phyloP scores from a whole-genome alignment of 495 filamentous ascomycete genomes.

The Penicillium ochrochloron region DNA sequence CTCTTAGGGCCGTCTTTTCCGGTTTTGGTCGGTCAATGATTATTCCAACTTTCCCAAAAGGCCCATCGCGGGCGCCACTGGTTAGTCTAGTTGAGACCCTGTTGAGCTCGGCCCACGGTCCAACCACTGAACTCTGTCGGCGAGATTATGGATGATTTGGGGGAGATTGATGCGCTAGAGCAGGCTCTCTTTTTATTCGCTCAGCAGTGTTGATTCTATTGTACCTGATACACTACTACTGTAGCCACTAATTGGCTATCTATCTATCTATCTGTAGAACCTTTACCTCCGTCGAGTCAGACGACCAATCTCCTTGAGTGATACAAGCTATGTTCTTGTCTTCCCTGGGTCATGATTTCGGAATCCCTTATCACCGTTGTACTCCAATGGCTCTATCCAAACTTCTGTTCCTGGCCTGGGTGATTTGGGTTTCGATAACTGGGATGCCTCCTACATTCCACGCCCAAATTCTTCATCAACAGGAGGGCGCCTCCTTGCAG shows the following conservation, averaged over 20 bases:
- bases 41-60: not conserved
- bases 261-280: not conserved
- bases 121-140: not conserved
- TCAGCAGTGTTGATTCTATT: not conserved
- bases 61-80: slow-evolving; percentile 5
- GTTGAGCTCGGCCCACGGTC: not conserved
- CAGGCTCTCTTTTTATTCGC: not conserved
- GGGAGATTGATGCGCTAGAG: not conserved
- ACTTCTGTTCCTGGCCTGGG: not conserved
- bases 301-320: not conserved
- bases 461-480: slow-evolving; percentile 25
- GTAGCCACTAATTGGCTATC: not conserved
- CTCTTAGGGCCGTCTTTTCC: not conserved
- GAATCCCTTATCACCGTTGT: not conserved
- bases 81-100: not conserved
- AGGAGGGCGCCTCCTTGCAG: slow-evolving; percentile 25
- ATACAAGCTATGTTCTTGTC: not conserved
- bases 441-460: slow-evolving; percentile 27
- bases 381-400: not conserved
- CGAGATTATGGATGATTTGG: not conserved
- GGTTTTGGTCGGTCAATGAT: not conserved
- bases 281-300: not conserved
- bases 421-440: not conserved
- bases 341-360: not conserved
- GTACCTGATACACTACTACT: not conserved